These are phyloP conservation scores for Auricularia sp. DNA, from an alignment of 768 basidiomycete genomes.

Conservation along the genomic window DNA sequence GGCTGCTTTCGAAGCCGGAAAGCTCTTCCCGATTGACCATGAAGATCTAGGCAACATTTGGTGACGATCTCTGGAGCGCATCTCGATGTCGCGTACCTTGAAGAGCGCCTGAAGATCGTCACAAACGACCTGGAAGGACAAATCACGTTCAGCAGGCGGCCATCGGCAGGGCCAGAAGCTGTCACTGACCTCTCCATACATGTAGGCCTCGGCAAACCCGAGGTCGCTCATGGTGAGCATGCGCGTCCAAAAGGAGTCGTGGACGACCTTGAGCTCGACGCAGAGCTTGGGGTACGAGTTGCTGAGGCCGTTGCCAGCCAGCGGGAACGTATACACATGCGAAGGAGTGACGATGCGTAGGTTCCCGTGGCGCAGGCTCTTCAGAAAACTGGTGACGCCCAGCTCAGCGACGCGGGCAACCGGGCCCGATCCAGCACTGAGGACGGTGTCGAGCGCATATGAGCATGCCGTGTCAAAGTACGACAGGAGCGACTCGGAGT, in stretches of 20 bases:
- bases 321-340: constrained; percentile 36
- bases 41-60: constrained; percentile 39
- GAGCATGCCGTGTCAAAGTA: constrained; percentile 36
- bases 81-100: constrained; percentile 30
- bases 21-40: constrained; percentile 44
- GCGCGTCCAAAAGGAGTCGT: constrained; percentile 59
- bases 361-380: constrained; percentile 37
- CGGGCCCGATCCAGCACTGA: constrained; percentile 35
- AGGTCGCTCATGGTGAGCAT: constrained; percentile 55
- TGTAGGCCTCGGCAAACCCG: constrained; percentile 68
- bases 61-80: background rate
- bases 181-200: constrained; percentile 47
- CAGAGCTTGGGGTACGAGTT: constrained; percentile 12
- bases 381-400: constrained; percentile 26
- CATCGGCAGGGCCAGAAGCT: too few species aligned
- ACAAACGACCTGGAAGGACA: constrained; percentile 34
- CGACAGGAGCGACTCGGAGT: constrained; percentile 33
- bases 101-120: constrained; percentile 56
- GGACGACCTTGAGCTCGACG: constrained; percentile 45
- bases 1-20: constrained; percentile 35
- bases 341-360: constrained; percentile 36
- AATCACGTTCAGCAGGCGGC: too few species aligned
- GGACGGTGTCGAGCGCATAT: constrained; percentile 27
- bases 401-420: constrained; percentile 32
- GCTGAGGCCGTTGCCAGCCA: constrained; percentile 11